phyloP scores from a whole-genome alignment of 2,329 filamentous ascomycete genomes.

The Fusarium vanettenii region DNA sequence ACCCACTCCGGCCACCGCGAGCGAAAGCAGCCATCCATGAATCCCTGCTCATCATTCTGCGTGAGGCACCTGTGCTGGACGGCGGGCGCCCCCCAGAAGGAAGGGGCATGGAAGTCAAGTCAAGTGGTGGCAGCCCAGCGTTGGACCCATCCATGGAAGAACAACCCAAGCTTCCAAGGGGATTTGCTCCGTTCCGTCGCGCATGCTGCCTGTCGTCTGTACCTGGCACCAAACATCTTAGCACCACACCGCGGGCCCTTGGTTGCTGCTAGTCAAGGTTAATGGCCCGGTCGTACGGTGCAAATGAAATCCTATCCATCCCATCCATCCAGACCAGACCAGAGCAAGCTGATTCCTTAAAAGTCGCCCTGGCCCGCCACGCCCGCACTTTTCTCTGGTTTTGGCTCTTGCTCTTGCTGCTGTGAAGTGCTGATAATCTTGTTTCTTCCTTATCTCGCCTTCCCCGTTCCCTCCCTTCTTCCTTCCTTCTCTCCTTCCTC shows the following conservation, averaged over 20 bases:
- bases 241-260: constrained; percentile 35
- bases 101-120: constrained; percentile 27
- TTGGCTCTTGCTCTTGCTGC: constrained; percentile 29
- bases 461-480: constrained; percentile 10
- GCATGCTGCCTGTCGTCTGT: constrained; percentile 4
- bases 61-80: neutral
- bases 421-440: constrained; percentile 36
- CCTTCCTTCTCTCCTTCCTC: constrained; percentile 7
- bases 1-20: constrained; percentile 36
- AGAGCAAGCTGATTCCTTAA: constrained; percentile 31
- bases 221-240: constrained; percentile 37
- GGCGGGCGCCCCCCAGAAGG: constrained; percentile 9
- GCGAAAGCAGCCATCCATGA: constrained; percentile 3
- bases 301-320: constrained; percentile 39
- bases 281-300: constrained; percentile 42
- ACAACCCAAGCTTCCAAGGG: constrained; percentile 34
- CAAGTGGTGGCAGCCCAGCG: constrained; percentile 17
- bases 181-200: constrained; percentile 25
- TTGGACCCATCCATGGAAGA: constrained; percentile 14
- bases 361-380: constrained; percentile 36
- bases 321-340: constrained; percentile 10
- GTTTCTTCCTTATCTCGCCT: constrained; percentile 30
- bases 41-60: constrained; percentile 3
- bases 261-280: constrained; percentile 37
- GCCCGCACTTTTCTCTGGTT: constrained; percentile 32